These are phyloP conservation scores for Polygonum aviculare DNA, from an alignment of 148 eudicot species.

Conservation along the genomic window DNA sequence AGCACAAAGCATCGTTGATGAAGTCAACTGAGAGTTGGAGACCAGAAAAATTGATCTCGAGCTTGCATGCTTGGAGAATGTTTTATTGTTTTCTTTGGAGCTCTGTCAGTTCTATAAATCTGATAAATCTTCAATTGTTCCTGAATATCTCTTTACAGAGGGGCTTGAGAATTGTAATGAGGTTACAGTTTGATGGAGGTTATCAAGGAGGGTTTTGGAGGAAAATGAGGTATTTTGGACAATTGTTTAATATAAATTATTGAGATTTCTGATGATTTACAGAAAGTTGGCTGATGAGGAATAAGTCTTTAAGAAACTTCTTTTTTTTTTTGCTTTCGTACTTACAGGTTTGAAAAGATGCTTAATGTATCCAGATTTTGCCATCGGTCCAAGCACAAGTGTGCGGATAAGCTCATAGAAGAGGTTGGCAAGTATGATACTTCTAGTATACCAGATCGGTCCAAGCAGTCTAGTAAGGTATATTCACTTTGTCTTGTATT, in stretches of 20 bases:
- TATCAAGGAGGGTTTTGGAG: constrained; percentile 33
- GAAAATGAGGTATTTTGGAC: constrained; percentile 44
- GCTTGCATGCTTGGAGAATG: not conserved
- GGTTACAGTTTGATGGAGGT: constrained; percentile 45
- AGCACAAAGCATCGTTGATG: not conserved
- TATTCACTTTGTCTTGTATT: not conserved
- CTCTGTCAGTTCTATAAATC: not conserved
- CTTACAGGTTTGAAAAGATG: constrained; percentile 47
- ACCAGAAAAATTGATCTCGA: not conserved
- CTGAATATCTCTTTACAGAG: constrained; percentile 24
- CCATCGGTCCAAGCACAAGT: constrained; percentile 63
- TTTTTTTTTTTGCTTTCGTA: not conserved
- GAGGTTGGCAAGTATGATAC: constrained; percentile 35
- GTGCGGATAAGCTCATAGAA: constrained; percentile 39
- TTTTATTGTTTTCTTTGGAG: not conserved
- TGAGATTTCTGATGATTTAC: not conserved
- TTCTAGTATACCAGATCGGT: constrained; percentile 28
- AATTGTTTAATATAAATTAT: not conserved
- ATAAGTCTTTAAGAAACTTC: not conserved
- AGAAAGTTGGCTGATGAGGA: not conserved
- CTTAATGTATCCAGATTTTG: constrained; percentile 40
- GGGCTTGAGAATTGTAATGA: constrained; percentile 42
- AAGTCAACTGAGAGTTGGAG: not conserved
- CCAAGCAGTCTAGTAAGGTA: constrained; percentile 46
- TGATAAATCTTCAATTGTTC: not conserved